Percentiles rank a stretch among this genome's conserved stretches.
Evolutionary conservation across 1,139 yeast species (phyloP).

Genomic region (Pneumocystis oryctolagi): DNA sequence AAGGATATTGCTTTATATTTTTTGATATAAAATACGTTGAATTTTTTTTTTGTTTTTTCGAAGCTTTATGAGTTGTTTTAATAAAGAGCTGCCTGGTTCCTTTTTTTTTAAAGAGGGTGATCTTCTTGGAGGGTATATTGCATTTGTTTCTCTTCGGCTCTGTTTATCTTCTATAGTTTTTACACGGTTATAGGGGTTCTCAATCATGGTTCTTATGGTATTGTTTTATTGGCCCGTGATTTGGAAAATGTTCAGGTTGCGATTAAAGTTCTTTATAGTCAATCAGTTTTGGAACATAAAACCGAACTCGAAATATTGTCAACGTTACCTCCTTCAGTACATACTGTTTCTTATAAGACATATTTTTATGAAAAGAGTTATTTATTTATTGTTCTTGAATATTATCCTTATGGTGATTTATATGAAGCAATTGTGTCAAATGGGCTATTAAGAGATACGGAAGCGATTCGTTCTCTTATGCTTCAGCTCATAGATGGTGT

Average conservation of each 20-base stretch:
- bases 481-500: conserved; percentile 59
- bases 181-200: conserved; percentile 62
- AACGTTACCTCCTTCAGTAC: conserved; percentile 33
- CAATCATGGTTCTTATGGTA: conserved; percentile 87
- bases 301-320: conserved; percentile 8
- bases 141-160: background rate
- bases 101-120: background rate
- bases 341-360: conserved; percentile 52
- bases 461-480: conserved; percentile 60
- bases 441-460: conserved; percentile 50
- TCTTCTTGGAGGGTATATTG: background rate
- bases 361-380: conserved; percentile 46
- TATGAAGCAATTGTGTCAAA: conserved; percentile 83
- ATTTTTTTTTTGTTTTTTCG: background rate
- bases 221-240: conserved; percentile 78
- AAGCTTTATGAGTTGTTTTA: background rate
- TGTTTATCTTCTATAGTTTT: conserved; percentile 20
- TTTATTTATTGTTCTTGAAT: conserved; percentile 60
- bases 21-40: no score
- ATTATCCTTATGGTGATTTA: conserved; percentile 80
- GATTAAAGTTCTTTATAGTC: conserved; percentile 7
- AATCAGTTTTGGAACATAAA: background rate
- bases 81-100: background rate
- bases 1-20: no score
- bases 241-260: conserved; percentile 3